phyloP scores from a whole-genome alignment of 139 green algal genomes.

The Volvox africanus region DNA sequence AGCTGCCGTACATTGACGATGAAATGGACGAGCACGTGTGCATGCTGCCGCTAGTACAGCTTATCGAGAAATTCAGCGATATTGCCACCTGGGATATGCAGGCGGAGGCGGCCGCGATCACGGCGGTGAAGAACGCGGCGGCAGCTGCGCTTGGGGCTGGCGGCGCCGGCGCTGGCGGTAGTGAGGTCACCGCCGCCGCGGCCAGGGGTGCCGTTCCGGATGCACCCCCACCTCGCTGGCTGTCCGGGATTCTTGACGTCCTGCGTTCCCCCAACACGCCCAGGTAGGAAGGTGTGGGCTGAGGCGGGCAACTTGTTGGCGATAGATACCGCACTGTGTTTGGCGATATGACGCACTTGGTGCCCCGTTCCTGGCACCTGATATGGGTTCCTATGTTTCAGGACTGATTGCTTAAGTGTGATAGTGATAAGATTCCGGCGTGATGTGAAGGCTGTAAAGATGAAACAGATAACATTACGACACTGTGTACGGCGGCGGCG shows the following conservation, averaged over 20 bases:
- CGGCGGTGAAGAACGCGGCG: background rate
- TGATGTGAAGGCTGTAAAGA: no score
- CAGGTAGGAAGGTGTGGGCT: background rate
- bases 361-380: background rate
- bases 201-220: background rate
- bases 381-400: background rate
- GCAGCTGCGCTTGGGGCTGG: background rate
- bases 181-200: no score
- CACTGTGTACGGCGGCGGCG: no score
- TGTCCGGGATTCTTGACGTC: conserved; percentile 2
- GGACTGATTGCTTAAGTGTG: no score
- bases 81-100: background rate
- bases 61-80: conserved; percentile 34
- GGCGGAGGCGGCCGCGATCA: conserved; percentile 3
- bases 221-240: background rate
- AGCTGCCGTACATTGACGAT: conserved; percentile 29
- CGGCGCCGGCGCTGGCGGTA: background rate
- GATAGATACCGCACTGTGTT: background rate
- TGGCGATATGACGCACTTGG: no score
- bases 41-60: conserved; percentile 31
- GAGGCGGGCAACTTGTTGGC: background rate
- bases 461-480: no score
- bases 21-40: conserved; percentile 45
- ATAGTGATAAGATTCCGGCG: no score
- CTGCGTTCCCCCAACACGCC: background rate